A percentile compares a stretch with the other conserved stretches of the same genome.
Evolutionary conservation across 139 green algal genomes (phyloP).

Genomic region (Ettlia oleoabundans): DNA sequence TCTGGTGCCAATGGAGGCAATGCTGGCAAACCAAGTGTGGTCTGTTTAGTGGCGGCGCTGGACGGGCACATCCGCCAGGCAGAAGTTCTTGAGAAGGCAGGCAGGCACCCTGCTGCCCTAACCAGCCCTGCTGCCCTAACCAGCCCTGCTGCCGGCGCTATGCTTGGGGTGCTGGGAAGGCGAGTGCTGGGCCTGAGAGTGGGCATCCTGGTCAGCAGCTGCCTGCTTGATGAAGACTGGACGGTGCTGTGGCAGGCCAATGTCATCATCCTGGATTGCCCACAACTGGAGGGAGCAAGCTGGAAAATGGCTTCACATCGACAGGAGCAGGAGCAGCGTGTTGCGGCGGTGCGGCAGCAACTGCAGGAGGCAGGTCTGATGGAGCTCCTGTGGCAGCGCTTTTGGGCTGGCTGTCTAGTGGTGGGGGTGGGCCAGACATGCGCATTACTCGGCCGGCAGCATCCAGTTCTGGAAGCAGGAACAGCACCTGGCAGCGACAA

Average conservation of each 20-base stretch:
- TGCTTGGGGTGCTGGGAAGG: slow-evolving; percentile 14
- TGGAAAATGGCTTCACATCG: too few species aligned
- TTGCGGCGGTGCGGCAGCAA: not conserved
- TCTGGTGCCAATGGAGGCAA: too few species aligned
- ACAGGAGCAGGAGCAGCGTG: not conserved
- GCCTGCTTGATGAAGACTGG: slow-evolving; percentile 26
- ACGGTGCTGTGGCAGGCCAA: not conserved
- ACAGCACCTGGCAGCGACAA: not conserved
- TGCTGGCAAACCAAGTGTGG: not conserved
- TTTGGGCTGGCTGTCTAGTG: slow-evolving; percentile 14
- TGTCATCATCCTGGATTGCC: slow-evolving; percentile 10
- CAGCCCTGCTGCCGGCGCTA: not conserved
- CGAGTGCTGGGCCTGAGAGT: not conserved
- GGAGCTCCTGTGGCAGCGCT: slow-evolving; percentile 28
- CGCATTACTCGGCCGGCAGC: slow-evolving; percentile 23
- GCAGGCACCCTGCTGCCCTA: not conserved
- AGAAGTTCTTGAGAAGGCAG: not conserved
- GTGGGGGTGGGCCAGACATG: slow-evolving; percentile 22
- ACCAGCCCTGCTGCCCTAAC: too few species aligned
- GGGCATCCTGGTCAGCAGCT: not conserved
- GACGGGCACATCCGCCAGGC: too few species aligned
- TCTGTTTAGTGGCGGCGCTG: not conserved
- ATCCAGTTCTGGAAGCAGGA: not conserved
- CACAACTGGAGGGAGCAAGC: not conserved
- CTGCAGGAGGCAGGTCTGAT: not conserved